Percentiles rank a stretch among this genome's conserved stretches.
These are phyloP conservation scores for Yamadazyma kitorensis DNA, from an alignment of 805 yeast genomes.

Conservation along the genomic window DNA sequence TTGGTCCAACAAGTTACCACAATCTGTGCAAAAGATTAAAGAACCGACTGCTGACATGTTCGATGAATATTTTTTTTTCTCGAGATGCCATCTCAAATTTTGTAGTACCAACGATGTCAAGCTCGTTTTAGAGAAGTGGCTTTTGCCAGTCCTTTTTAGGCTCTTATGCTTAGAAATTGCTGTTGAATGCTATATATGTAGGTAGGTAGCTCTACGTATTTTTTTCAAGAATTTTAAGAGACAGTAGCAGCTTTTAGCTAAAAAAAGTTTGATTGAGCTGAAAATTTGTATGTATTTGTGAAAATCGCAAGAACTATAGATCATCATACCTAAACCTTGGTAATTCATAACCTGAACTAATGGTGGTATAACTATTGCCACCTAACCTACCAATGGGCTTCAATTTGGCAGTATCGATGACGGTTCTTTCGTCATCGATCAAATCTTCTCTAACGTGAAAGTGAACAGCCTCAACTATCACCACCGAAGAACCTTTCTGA, in stretches of 20 bases:
- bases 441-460: constrained; percentile 59
- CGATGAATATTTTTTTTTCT: constrained; percentile 5
- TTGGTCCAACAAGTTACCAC: constrained; percentile 87
- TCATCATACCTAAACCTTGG: constrained; percentile 40
- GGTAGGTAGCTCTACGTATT: no score
- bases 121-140: no score
- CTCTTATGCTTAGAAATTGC: no score
- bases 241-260: no score
- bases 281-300: no score
- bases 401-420: constrained; percentile 45
- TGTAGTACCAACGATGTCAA: no score
- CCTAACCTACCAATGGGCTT: constrained; percentile 56
- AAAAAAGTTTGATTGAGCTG: no score
- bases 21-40: constrained; percentile 85
- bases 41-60: constrained; percentile 94
- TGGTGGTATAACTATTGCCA: constrained; percentile 44
- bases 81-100: no score
- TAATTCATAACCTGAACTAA: constrained; percentile 43
- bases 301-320: no score
- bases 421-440: constrained; percentile 35
- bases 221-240: no score
- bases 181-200: no score
- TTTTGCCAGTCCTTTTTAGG: no score
- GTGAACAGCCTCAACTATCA: constrained; percentile 53
- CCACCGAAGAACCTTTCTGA: constrained; percentile 34